Evolutionary conservation across 2,329 filamentous ascomycete species (phyloP), one percentile per base, ranked within the genome.

Genomic region (Capronia americana): DNA sequence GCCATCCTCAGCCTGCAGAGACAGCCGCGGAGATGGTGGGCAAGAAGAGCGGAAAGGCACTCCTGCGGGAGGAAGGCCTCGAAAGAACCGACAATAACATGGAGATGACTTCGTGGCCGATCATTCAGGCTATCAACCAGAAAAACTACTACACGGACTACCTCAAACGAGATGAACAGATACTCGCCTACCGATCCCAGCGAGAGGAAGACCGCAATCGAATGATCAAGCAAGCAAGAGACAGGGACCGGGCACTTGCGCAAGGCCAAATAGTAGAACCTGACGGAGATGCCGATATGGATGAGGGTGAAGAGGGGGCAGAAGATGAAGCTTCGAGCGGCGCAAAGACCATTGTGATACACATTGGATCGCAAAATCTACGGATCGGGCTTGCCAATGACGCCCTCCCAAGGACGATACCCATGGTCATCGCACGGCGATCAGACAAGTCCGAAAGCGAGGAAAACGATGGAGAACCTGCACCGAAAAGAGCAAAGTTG

Each of bases 61-160:
- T 73, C 64, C 65, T 71, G n/a, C 64, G 70, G 44, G 70, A 72
- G 64, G 72, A 73, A 56, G 71, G 95, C 71, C 88, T 99, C 71
- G 92, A 96, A 82, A 88, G 94, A 77, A 98, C 95, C 67, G 95
- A 99, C 83, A 99, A 99, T 87, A 93, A 94, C 81, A 94, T 99
- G 90, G 95, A 93, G 76, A 87, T 95, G 76, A 92, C 93, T 56
- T 96, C 86, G 78, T 99, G 95, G 94, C 94, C 95, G 10, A 90
- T 95, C 75, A 89, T 97, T 65, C 86, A 87, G 51, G 92, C 95
- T 74, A 99, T 99, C 80, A 99, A 99, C 77, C 95, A 99, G 79
- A 99, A 99, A 83, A 99, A 99, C 79, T 99, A 99, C 80, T 97
- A 97, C 79, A 97, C 93, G 68, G 95, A 99, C 77, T 99, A 97